Conservation (phyloP, 768 basidiomycete species). For the Pleurotus ostreatus region DNA sequence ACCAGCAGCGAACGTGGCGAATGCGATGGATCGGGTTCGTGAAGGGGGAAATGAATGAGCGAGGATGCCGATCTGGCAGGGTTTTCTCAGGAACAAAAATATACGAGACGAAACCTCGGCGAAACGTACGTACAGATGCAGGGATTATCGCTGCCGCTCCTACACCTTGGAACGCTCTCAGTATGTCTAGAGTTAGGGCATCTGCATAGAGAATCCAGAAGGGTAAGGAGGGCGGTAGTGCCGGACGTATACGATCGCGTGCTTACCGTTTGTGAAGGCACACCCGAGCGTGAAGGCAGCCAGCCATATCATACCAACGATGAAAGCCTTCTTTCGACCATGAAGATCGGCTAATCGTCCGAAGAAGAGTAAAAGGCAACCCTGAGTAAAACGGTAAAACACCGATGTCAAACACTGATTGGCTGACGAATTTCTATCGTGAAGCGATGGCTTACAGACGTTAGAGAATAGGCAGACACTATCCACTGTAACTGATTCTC, state of each 20-base stretch:
- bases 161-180: conserved; percentile 60
- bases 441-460: neutral
- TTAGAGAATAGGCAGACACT: conserved; percentile 1
- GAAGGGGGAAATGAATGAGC: conserved; percentile 56
- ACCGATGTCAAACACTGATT: neutral
- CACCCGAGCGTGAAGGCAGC: conserved; percentile 42
- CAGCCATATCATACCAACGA: conserved; percentile 43
- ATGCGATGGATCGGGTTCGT: conserved; percentile 52
- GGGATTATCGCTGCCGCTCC: conserved; percentile 59
- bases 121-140: conserved; percentile 45
- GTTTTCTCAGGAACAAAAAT: neutral
- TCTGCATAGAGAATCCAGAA: conserved; percentile 20
- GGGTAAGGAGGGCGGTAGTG: neutral
- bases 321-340: conserved; percentile 55
- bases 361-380: conserved; percentile 56
- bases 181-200: conserved; percentile 45
- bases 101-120: conserved; percentile 1
- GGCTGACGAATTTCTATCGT: neutral
- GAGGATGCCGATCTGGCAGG: conserved; percentile 53
- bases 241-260: neutral
- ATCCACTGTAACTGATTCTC: conserved; percentile 8
- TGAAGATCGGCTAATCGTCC: conserved; percentile 61
- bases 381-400: conserved; percentile 31
- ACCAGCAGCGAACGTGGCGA: conserved; percentile 67
- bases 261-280: conserved; percentile 41